Percentiles rank a stretch among this genome's conserved stretches.
phyloP scores from a whole-genome alignment of 495 filamentous ascomycete species.

The Aspergillus avenaceus region DNA sequence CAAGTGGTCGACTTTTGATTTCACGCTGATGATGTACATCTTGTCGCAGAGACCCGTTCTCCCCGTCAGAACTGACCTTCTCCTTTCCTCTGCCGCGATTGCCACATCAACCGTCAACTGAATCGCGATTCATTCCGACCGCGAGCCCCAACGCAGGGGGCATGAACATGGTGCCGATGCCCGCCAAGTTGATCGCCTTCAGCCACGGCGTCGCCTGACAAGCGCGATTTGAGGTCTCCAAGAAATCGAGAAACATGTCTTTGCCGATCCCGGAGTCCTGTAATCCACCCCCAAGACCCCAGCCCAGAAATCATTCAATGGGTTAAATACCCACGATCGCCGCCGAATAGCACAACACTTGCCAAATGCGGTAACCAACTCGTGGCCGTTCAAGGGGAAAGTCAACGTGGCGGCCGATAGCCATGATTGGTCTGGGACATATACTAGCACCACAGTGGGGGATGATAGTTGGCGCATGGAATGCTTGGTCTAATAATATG shows the following conservation, averaged over 20 bases:
- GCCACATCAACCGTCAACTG: constrained; percentile 38
- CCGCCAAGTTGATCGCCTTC: constrained; percentile 42
- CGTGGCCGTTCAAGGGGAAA: too few relatives aligned
- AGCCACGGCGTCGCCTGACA: constrained; percentile 34
- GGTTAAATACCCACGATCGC: constrained; percentile 28
- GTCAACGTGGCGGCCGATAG: too few relatives aligned
- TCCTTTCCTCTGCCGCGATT: constrained; percentile 38
- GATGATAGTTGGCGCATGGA: too few relatives aligned
- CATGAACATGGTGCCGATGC: constrained; percentile 29
- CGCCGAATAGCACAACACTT: too few relatives aligned
- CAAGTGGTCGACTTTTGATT: background rate
- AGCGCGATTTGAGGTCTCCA: constrained; percentile 42
- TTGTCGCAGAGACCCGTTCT: background rate
- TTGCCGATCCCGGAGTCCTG: constrained; percentile 48
- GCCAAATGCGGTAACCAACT: too few relatives aligned
- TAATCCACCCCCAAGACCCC: too few relatives aligned
- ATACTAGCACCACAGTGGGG: too few relatives aligned
- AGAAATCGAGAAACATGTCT: constrained; percentile 50
- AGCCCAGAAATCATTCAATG: constrained; percentile 51
- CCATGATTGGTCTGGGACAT: too few relatives aligned
- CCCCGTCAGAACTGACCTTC: constrained; percentile 16
- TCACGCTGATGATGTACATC: background rate
- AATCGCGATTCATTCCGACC: constrained; percentile 38
- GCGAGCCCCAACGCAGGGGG: constrained; percentile 41
- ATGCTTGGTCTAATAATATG: too few relatives aligned